A percentile compares a stretch with the other conserved stretches of the same genome.
Evolutionary conservation across 1,284 basidiomycete species (phyloP).

Genomic region (Neotropicomus parvogracilis): DNA sequence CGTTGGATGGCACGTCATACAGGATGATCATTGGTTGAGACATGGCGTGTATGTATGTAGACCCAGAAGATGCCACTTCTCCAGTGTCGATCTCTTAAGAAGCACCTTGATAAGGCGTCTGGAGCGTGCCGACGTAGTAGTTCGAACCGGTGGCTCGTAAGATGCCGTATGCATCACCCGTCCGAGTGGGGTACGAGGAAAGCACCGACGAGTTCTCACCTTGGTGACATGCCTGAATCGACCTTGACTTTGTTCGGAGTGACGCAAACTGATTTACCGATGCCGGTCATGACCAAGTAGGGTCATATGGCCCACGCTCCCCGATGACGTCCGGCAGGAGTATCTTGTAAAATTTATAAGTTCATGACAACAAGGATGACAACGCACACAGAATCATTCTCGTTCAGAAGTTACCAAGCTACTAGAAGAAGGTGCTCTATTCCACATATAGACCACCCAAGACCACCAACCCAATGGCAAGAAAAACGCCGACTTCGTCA

Average conservation of each 20-base stretch:
- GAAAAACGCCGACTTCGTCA: not conserved
- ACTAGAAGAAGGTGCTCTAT: too few relatives aligned
- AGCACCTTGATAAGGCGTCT: not conserved
- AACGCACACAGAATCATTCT: conserved; percentile 10
- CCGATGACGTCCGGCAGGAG: not conserved
- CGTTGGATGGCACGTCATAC: conserved; percentile 60
- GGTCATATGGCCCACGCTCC: not conserved
- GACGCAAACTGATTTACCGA: conserved; percentile 7
- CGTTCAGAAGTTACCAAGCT: not conserved
- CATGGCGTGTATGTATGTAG: conserved; percentile 14
- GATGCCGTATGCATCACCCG: conserved; percentile 15
- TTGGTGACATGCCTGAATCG: conserved; percentile 2
- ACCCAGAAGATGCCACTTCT: not conserved
- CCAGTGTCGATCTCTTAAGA: conserved; percentile 10
- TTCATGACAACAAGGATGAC: conserved; percentile 10
- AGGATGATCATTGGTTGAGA: conserved; percentile 54
- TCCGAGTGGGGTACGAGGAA: conserved; percentile 7
- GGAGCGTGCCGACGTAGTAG: not conserved
- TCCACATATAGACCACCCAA: not conserved
- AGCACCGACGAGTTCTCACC: conserved; percentile 15
- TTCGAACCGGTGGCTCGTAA: not conserved
- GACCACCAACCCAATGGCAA: too few relatives aligned
- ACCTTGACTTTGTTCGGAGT: conserved; percentile 3
- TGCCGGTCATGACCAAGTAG: not conserved
- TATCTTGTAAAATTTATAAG: not conserved